phyloP scores from a whole-genome alignment of 768 basidiomycete genomes.

The Tulasnella calospora region DNA sequence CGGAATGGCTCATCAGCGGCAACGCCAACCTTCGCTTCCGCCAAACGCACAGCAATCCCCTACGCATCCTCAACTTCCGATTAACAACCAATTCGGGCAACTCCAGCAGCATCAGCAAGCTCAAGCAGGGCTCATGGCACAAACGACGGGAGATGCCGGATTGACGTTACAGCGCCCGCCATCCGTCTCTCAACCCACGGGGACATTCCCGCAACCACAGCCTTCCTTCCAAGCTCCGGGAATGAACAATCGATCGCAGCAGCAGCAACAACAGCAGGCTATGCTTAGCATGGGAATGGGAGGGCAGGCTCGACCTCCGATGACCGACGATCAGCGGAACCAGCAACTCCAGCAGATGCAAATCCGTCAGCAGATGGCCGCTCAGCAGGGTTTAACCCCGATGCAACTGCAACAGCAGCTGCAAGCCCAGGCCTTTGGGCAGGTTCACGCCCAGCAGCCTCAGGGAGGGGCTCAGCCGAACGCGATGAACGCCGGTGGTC shows the following conservation, averaged over 20 bases:
- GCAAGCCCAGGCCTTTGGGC: background rate
- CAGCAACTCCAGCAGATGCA: constrained; percentile 24
- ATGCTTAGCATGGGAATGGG: constrained; percentile 4
- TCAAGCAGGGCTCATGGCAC: background rate
- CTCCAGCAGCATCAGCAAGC: background rate
- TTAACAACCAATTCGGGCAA: constrained; percentile 2
- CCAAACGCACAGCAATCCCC: background rate
- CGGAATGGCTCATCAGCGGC: background rate
- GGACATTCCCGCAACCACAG: constrained; percentile 2
- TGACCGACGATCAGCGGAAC: constrained; percentile 16
- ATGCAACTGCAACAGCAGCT: constrained; percentile 18
- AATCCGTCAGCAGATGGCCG: constrained; percentile 19
- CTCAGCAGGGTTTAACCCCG: background rate
- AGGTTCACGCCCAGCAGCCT: background rate
- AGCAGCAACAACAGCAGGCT: background rate
- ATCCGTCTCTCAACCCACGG: constrained; percentile 11
- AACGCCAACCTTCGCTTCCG: constrained; percentile 5
- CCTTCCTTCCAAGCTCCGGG: background rate
- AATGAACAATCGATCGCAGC: constrained; percentile 3
- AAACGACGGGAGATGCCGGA: background rate
- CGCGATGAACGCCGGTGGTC: background rate
- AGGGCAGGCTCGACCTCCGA: constrained; percentile 8
- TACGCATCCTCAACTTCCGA: background rate
- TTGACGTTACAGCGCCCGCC: constrained; percentile 12
- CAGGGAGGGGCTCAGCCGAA: background rate